Percentiles rank a stretch among this genome's conserved stretches.
phyloP scores from a whole-genome alignment of 2,329 filamentous ascomycete genomes.

The Pleurostoma richardsiae region DNA sequence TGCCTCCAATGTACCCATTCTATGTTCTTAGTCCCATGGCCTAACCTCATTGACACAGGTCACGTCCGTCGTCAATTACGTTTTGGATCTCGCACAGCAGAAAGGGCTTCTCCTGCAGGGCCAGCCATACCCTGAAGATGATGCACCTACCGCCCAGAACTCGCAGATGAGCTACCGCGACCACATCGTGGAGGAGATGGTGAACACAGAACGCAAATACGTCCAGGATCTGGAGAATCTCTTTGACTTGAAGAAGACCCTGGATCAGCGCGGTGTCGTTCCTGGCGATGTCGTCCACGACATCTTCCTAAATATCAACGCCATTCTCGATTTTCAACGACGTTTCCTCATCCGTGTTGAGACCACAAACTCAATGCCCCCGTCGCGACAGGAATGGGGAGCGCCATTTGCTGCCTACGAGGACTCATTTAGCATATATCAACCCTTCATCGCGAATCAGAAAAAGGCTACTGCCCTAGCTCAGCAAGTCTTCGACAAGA shows the following conservation, averaged over 20 bases:
- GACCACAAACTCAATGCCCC: constrained; percentile 81
- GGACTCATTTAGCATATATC: constrained; percentile 86
- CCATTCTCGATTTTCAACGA: constrained; percentile 90
- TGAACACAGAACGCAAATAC: constrained; percentile 95
- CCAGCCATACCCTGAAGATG: constrained; percentile 53
- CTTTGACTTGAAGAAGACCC: constrained; percentile 82
- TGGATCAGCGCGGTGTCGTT: constrained; percentile 83
- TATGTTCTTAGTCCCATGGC: not conserved
- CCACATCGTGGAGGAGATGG: constrained; percentile 84
- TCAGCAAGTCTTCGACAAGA: constrained; percentile 80
- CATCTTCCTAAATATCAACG: constrained; percentile 95
- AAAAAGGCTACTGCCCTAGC: constrained; percentile 84
- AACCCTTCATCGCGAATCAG: constrained; percentile 96
- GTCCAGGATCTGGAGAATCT: constrained; percentile 95
- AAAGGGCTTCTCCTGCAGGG: constrained; percentile 65
- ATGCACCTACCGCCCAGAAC: constrained; percentile 46
- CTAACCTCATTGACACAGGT: constrained; percentile 44
- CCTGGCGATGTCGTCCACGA: constrained; percentile 87
- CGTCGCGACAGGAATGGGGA: constrained; percentile 85
- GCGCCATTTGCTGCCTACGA: constrained; percentile 81
- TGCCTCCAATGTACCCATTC: too few species aligned
- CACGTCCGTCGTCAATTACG: constrained; percentile 84
- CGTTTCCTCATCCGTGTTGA: constrained; percentile 94
- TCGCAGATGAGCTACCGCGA: constrained; percentile 72
- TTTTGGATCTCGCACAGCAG: constrained; percentile 80